Conservation (phyloP, 768 basidiomycete species). For the Lactarius hatsudake region DNA sequence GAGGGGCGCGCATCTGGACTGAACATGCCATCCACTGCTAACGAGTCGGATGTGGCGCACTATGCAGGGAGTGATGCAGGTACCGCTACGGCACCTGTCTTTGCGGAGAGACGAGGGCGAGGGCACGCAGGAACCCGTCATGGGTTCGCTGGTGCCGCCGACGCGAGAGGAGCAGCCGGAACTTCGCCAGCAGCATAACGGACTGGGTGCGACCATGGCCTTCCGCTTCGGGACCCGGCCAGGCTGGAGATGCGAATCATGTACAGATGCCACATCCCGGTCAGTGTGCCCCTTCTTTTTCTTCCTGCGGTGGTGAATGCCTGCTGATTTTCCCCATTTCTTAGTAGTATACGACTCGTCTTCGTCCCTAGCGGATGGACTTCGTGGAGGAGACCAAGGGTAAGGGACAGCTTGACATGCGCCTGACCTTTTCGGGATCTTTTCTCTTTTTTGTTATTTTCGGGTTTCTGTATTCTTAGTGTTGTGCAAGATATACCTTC, state of each 20-base stretch:
- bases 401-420: not conserved
- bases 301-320: too few relatives aligned
- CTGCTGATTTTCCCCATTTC: not conserved
- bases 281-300: not conserved
- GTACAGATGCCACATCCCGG: conserved; percentile 23
- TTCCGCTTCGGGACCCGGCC: conserved; percentile 18
- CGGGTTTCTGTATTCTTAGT: conserved; percentile 12
- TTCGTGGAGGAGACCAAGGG: conserved; percentile 24
- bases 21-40: conserved; percentile 22
- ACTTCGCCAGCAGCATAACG: conserved; percentile 14
- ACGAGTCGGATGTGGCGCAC: conserved; percentile 19
- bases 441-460: not conserved
- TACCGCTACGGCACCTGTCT: conserved; percentile 17
- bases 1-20: conserved; percentile 43
- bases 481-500: conserved; percentile 2
- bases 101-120: conserved; percentile 27
- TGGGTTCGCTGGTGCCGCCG: conserved; percentile 33
- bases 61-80: conserved; percentile 25
- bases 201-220: conserved; percentile 12
- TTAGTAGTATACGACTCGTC: conserved; percentile 24
- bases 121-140: conserved; percentile 29
- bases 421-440: not conserved
- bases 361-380: conserved; percentile 25
- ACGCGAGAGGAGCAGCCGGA: conserved; percentile 28
- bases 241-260: conserved; percentile 20